These are phyloP conservation scores for Boletus vermiculosoides DNA, from an alignment of 768 basidiomycete species.

Conservation along the genomic window DNA sequence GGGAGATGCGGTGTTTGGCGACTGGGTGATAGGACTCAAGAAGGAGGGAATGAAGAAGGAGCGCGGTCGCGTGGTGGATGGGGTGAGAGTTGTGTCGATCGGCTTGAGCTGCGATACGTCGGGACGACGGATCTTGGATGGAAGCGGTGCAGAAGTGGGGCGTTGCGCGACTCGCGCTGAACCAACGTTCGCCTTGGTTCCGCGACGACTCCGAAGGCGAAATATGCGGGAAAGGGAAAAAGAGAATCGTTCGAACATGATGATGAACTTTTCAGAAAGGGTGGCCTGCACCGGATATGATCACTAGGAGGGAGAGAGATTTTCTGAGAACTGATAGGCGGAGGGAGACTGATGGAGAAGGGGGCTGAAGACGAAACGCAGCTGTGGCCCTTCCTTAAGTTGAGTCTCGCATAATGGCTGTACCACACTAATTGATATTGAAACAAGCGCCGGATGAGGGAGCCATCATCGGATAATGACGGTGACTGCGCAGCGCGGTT, in stretches of 20 bases:
- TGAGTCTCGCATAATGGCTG: neutral
- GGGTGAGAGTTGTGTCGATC: neutral
- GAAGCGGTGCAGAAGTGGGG: neutral
- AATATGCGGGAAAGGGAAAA: conserved; percentile 18
- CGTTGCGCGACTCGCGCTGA: neutral
- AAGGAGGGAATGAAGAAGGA: neutral
- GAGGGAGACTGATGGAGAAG: neutral
- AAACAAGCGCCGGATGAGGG: neutral
- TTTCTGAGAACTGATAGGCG: neutral
- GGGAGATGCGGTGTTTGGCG: neutral
- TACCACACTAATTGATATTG: neutral
- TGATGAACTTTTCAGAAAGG: neutral
- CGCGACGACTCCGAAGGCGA: conserved; percentile 14
- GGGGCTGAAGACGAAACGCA: neutral
- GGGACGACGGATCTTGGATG: neutral
- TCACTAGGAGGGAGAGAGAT: neutral
- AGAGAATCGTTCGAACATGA: conserved; percentile 21
- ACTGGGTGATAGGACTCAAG: neutral
- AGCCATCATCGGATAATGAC: conserved; percentile 1
- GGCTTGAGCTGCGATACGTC: neutral
- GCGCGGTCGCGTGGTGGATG: neutral
- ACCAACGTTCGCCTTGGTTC: neutral
- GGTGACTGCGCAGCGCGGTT: neutral
- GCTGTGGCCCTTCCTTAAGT: conserved; percentile 1
- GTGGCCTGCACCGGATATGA: conserved; percentile 14